Percentiles rank a stretch among this genome's conserved stretches.
These are phyloP conservation scores for Backusella liffmaniae DNA, from an alignment of 192 early-diverging fungal species.

Conservation along the genomic window DNA sequence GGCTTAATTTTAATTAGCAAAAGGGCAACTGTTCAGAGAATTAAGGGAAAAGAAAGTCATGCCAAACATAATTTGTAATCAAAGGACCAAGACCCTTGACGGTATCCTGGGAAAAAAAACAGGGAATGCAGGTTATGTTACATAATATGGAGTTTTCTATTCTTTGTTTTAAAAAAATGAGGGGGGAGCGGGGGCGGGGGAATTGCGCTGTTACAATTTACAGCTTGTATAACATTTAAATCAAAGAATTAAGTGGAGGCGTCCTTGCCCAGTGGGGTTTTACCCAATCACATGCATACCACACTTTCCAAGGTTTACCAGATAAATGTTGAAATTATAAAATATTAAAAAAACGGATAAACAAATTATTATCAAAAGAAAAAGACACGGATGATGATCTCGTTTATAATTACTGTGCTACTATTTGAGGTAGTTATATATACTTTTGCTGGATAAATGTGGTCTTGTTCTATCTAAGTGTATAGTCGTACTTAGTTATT, in stretches of 20 bases:
- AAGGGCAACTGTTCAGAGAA: background rate
- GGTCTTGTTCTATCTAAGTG: background rate
- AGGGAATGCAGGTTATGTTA: background rate
- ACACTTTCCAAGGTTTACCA: constrained; percentile 6
- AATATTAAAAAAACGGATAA: background rate
- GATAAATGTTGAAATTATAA: background rate
- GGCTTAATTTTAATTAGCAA: background rate
- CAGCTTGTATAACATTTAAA: background rate
- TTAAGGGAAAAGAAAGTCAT: background rate
- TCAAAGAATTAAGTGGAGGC: background rate
- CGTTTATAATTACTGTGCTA: background rate
- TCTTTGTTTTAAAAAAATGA: background rate
- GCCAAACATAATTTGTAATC: background rate
- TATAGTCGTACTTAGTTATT: background rate
- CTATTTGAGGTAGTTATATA: background rate
- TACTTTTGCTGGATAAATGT: background rate
- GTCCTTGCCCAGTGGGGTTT: background rate
- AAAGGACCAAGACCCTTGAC: background rate
- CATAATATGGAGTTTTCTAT: background rate
- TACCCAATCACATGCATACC: constrained; percentile 1
- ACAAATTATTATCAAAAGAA: background rate
- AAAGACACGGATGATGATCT: background rate
- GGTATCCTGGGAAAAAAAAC: background rate
- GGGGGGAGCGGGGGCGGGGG: background rate
- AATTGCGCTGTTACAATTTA: background rate